Evolutionary conservation across 1,284 basidiomycete species (phyloP).

Genomic region (Megacollybia platyphylla): DNA sequence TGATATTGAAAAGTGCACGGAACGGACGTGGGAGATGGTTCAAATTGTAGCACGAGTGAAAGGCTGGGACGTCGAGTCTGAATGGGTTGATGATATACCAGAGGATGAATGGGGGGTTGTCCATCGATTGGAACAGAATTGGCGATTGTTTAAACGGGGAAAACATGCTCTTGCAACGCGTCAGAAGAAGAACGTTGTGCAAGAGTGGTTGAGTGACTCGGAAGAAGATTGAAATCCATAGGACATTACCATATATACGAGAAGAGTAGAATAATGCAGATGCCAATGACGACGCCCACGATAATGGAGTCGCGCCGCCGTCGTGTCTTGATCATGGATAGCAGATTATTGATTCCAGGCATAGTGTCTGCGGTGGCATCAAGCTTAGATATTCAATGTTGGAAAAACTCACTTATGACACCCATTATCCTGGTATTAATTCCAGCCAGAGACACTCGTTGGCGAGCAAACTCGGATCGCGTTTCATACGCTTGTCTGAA

Average conservation of each 20-base stretch:
- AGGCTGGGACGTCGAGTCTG: constrained; percentile 52
- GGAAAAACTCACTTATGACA: constrained; percentile 55
- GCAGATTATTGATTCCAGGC: constrained; percentile 86
- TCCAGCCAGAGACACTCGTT: constrained; percentile 61
- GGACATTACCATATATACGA: constrained; percentile 48
- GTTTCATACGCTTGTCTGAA: constrained; percentile 94
- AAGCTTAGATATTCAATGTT: constrained; percentile 1
- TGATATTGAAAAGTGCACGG: constrained; percentile 33
- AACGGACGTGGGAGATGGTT: constrained; percentile 62
- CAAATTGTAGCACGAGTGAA: constrained; percentile 46
- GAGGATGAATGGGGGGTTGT: constrained; percentile 47
- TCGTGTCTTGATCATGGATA: constrained; percentile 87
- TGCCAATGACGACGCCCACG: constrained; percentile 74
- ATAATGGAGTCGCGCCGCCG: constrained; percentile 86
- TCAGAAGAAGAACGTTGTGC: background rate
- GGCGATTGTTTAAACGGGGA: constrained; percentile 42
- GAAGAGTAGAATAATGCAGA: constrained; percentile 73
- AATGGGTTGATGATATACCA: constrained; percentile 32
- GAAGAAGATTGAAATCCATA: background rate
- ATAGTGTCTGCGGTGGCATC: constrained; percentile 50
- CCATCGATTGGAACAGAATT: constrained; percentile 51
- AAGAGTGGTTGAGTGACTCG: constrained; percentile 5
- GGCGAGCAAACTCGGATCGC: constrained; percentile 85
- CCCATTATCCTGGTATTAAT: constrained; percentile 79
- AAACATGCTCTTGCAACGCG: constrained; percentile 17